Conservation (phyloP, 371 early-diverging fungal genomes). For the Coemansia sp. region DNA sequence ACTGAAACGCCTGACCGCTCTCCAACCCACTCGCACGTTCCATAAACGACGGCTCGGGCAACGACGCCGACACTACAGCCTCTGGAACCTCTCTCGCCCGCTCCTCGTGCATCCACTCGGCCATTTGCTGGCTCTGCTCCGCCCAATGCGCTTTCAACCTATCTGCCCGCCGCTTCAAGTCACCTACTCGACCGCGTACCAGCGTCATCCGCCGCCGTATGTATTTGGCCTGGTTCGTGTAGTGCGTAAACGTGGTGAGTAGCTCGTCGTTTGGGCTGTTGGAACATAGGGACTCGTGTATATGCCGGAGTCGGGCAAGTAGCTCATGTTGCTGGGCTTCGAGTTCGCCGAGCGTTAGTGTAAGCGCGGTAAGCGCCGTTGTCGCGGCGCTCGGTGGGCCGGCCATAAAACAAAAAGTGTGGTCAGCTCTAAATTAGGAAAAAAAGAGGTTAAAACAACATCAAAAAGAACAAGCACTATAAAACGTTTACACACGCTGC, state of each 20-base stretch:
- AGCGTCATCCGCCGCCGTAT: constrained; percentile 44
- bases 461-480: no score
- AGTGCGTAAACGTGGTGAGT: constrained; percentile 30
- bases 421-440: background rate
- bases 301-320: constrained; percentile 11
- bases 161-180: constrained; percentile 41
- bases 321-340: constrained; percentile 29
- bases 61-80: constrained; percentile 12
- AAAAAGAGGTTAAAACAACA: background rate
- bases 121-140: constrained; percentile 27
- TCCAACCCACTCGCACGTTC: background rate
- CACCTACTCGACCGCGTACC: constrained; percentile 26
- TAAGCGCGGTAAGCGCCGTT: constrained; percentile 26
- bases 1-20: background rate
- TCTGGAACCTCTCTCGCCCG: constrained; percentile 22
- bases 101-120: constrained; percentile 35
- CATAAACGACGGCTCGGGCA: constrained; percentile 5
- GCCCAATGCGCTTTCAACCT: constrained; percentile 32
- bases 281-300: constrained; percentile 8
- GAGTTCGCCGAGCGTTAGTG: constrained; percentile 20
- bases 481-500: no score
- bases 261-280: constrained; percentile 20
- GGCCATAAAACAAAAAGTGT: constrained; percentile 2
- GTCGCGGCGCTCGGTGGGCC: constrained; percentile 10
- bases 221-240: constrained; percentile 33